phyloP scores from a whole-genome alignment of 306 rosid species.

The Canavalia ensiformis region DNA sequence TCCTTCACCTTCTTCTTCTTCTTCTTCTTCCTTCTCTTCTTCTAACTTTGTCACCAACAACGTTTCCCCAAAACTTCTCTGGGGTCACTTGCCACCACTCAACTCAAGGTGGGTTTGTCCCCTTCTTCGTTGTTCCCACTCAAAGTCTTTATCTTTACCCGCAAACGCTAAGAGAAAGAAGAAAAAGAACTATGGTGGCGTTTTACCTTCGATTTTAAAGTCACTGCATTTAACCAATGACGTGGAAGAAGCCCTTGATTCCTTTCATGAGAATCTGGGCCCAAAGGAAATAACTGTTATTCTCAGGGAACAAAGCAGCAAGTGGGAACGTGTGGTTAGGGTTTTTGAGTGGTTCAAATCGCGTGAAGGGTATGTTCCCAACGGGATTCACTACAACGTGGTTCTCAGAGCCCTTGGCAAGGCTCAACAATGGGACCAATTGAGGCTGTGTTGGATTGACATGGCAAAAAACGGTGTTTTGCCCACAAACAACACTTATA shows the following conservation, averaged over 20 bases:
- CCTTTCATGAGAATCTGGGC: slow-evolving; percentile 52
- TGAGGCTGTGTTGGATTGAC: slow-evolving; percentile 82
- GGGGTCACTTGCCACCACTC: slow-evolving; percentile 4
- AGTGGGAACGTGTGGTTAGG: slow-evolving; percentile 70
- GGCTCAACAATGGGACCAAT: slow-evolving; percentile 84
- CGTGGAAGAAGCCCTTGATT: slow-evolving; percentile 59
- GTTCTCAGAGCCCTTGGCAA: slow-evolving; percentile 80
- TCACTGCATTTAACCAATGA: slow-evolving; percentile 56
- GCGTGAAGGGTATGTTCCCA: slow-evolving; percentile 62
- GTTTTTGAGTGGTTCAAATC: slow-evolving; percentile 84
- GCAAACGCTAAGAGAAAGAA: slow-evolving; percentile 56
- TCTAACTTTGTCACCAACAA: not conserved
- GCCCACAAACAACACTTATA: slow-evolving; percentile 78
- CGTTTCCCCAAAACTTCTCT: slow-evolving; percentile 34
- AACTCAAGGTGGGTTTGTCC: slow-evolving; percentile 31
- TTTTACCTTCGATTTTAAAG: slow-evolving; percentile 63
- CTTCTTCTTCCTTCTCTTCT: slow-evolving; percentile 38
- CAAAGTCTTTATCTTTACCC: slow-evolving; percentile 54
- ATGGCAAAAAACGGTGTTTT: slow-evolving; percentile 74
- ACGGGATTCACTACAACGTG: slow-evolving; percentile 90
- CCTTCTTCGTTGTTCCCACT: slow-evolving; percentile 51
- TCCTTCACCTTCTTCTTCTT: slow-evolving; percentile 38
- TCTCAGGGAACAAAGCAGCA: slow-evolving; percentile 64
- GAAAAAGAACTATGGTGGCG: slow-evolving; percentile 64
- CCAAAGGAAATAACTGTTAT: slow-evolving; percentile 79